Evolutionary conservation across 345 rosid species (phyloP).

Genomic region (Bruguiera parviflora): DNA sequence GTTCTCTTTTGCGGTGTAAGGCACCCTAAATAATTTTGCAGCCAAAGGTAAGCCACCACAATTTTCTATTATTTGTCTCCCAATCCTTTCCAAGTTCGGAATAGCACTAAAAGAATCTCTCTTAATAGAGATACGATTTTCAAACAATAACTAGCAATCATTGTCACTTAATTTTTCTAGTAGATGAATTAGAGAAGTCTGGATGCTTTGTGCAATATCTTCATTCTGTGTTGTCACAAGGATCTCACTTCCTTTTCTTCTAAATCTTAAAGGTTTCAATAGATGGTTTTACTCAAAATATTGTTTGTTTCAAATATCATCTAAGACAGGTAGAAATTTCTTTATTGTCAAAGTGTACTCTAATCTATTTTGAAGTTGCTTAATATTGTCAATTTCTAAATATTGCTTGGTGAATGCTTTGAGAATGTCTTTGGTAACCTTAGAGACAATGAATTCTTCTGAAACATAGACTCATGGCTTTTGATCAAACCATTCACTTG

Average conservation of each 20-base stretch:
- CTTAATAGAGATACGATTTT: not conserved
- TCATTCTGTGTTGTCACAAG: not conserved
- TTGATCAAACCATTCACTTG: not conserved
- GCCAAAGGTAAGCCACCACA: slow-evolving; percentile 5
- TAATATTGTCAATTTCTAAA: not conserved
- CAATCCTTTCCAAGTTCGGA: not conserved
- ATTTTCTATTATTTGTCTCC: not conserved
- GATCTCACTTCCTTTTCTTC: not conserved
- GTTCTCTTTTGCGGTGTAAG: not conserved
- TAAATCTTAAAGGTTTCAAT: not conserved
- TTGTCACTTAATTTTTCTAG: not conserved
- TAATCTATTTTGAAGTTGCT: not conserved
- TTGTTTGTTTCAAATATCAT: not conserved
- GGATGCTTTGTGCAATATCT: not conserved
- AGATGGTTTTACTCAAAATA: not conserved
- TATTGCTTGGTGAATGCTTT: not conserved
- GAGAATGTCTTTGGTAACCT: slow-evolving; percentile 7
- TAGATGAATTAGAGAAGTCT: not conserved
- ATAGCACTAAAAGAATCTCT: not conserved
- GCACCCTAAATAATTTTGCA: not conserved
- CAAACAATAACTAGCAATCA: not conserved
- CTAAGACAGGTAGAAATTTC: slow-evolving; percentile 8
- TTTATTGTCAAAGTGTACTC: not conserved
- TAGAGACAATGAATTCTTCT: not conserved
- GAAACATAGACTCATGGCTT: slow-evolving; percentile 13